phyloP scores from a whole-genome alignment of 306 rosid genomes.

The Cicer arietinum region DNA sequence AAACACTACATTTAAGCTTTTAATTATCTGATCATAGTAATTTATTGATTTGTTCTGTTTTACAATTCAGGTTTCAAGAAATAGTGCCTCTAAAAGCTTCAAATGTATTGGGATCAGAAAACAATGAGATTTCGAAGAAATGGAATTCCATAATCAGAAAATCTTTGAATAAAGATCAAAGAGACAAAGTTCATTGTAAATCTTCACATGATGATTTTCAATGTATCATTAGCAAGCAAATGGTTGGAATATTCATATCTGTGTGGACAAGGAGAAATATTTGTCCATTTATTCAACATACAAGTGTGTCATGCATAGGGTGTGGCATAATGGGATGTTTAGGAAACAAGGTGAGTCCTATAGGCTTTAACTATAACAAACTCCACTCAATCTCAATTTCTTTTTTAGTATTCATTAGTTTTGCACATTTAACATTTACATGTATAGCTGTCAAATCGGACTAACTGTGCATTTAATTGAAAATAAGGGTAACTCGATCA shows the following conservation, averaged over 20 bases:
- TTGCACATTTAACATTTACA: background rate
- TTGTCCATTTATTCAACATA: conserved; percentile 68
- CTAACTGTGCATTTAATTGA: too few species aligned
- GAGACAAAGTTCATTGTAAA: conserved; percentile 1
- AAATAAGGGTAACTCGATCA: too few species aligned
- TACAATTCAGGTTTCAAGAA: conserved; percentile 78
- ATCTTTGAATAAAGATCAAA: conserved; percentile 53
- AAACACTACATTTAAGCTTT: background rate
- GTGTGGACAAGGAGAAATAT: conserved; percentile 76
- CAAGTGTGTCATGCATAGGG: conserved; percentile 82
- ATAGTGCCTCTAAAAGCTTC: conserved; percentile 84
- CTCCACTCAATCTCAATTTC: conserved; percentile 35
- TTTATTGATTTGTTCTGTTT: background rate
- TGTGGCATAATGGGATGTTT: conserved; percentile 90
- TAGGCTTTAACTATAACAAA: conserved; percentile 16
- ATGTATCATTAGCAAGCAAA: conserved; percentile 84
- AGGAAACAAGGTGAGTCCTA: conserved; percentile 76
- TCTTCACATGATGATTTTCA: conserved; percentile 55
- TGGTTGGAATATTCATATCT: conserved; percentile 89
- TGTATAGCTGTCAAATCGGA: too few species aligned
- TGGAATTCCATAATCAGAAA: conserved; percentile 82
- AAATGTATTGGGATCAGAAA: conserved; percentile 81
- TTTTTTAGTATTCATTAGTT: background rate
- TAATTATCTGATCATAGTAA: conserved; percentile 3
- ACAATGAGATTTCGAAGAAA: conserved; percentile 52